phyloP scores from a whole-genome alignment of 2,329 filamentous ascomycete genomes.

The Diaporthe vexans region DNA sequence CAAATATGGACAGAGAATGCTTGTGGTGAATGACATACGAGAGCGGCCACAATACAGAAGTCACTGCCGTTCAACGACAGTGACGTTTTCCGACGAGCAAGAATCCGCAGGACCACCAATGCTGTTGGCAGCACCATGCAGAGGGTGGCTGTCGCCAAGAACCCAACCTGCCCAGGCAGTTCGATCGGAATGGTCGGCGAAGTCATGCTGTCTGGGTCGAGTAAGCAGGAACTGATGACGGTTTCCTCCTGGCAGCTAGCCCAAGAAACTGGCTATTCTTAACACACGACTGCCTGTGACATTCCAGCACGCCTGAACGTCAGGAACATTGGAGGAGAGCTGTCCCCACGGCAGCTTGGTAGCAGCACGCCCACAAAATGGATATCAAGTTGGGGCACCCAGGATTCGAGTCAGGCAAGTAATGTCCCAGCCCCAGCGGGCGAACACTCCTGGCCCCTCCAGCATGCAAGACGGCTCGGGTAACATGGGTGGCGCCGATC shows the following conservation, averaged over 20 bases:
- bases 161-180: slow-evolving; percentile 5
- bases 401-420: neutral
- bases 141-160: slow-evolving; percentile 8
- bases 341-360: neutral
- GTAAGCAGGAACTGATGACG: neutral
- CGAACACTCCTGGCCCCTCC: neutral
- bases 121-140: slow-evolving; percentile 14
- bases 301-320: neutral
- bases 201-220: neutral
- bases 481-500: slow-evolving; percentile 1
- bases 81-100: slow-evolving; percentile 10
- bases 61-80: slow-evolving; percentile 21
- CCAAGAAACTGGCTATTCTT: neutral
- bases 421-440: neutral
- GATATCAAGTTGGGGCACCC: neutral
- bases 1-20: neutral
- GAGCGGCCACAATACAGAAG: slow-evolving; percentile 14
- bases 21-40: neutral
- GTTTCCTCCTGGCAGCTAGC: neutral
- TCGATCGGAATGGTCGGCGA: slow-evolving; percentile 21
- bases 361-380: neutral
- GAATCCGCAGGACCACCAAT: neutral
- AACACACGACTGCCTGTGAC: neutral
- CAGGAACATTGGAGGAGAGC: neutral
- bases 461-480: slow-evolving; percentile 10